These are phyloP conservation scores for Aspergillus pseudonomiae DNA, from an alignment of 2,329 filamentous ascomycete species.

Conservation along the genomic window DNA sequence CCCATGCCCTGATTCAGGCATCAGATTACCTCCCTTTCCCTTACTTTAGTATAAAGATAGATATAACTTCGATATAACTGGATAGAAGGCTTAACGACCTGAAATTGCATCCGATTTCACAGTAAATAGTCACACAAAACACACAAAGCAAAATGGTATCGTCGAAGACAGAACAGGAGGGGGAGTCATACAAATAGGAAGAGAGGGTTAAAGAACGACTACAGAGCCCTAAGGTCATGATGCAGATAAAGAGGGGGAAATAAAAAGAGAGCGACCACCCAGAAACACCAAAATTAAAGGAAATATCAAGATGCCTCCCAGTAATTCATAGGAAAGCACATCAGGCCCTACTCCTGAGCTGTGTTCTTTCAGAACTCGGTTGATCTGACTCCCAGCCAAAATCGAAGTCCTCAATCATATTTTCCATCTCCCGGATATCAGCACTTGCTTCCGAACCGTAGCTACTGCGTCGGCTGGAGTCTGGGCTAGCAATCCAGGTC, in stretches of 20 bases:
- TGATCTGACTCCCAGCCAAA: constrained; percentile 36
- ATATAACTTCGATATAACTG: neutral
- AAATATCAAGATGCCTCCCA: constrained; percentile 1
- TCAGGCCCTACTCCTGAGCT: constrained; percentile 2
- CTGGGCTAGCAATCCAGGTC: constrained; percentile 35
- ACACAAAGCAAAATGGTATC: constrained; percentile 27
- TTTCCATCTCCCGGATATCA: constrained; percentile 33
- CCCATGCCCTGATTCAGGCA: neutral
- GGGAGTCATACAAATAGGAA: neutral
- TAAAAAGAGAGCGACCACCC: constrained; percentile 11
- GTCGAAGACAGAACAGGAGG: constrained; percentile 11
- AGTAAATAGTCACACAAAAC: neutral
- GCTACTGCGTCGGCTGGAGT: constrained; percentile 31
- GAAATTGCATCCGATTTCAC: neutral
- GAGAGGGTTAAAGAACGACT: constrained; percentile 1
- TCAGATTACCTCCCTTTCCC: neutral
- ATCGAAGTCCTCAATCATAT: constrained; percentile 38
- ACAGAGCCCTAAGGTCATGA: neutral
- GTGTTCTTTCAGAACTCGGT: constrained; percentile 2
- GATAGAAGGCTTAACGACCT: neutral
- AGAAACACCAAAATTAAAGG: constrained; percentile 1
- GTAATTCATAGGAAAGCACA: neutral
- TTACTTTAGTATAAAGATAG: neutral
- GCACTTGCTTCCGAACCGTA: constrained; percentile 28
- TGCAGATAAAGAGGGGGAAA: neutral